Conservation (phyloP, 352 stramenopile genomes). For the Globisporangium nagaii region DNA sequence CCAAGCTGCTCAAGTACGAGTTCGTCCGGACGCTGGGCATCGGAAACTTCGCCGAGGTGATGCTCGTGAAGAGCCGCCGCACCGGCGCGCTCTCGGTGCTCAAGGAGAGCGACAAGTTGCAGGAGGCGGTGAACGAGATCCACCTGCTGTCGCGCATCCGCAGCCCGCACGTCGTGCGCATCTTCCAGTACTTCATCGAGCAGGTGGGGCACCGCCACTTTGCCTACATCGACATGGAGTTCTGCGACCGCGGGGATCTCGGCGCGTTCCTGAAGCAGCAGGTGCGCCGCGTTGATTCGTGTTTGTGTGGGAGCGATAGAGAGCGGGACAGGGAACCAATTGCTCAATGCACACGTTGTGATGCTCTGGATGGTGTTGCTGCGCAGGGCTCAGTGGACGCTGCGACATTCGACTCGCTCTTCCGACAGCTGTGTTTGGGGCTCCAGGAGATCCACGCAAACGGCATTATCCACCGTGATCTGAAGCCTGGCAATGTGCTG, state of each 20-base stretch:
- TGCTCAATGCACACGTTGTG: not conserved
- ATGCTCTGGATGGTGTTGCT: conserved; percentile 1
- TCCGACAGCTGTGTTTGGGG: conserved; percentile 64
- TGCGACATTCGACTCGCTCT: conserved; percentile 46
- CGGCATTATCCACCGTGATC: conserved; percentile 69
- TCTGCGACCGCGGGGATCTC: conserved; percentile 60
- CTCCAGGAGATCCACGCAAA: conserved; percentile 59
- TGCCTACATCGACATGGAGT: conserved; percentile 84
- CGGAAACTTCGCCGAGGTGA: conserved; percentile 73
- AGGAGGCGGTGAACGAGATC: conserved; percentile 76
- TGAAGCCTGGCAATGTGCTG: conserved; percentile 76
- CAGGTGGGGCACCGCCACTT: conserved; percentile 71
- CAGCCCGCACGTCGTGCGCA: conserved; percentile 61
- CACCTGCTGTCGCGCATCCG: conserved; percentile 49
- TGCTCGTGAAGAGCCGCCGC: conserved; percentile 49
- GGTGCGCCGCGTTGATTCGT: conserved; percentile 14
- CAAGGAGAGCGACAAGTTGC: conserved; percentile 80
- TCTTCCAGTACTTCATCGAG: conserved; percentile 76
- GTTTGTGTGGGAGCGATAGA: no score
- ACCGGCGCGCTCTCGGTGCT: conserved; percentile 42
- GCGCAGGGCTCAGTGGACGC: conserved; percentile 33
- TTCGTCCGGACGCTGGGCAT: conserved; percentile 62
- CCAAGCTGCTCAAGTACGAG: conserved; percentile 53
- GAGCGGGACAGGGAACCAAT: not conserved
- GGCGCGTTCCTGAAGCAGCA: conserved; percentile 26